Evolutionary conservation across 2,329 filamentous ascomycete species (phyloP), one percentile per base, ranked within the genome.

Genomic region (Colletotrichum sp.): DNA sequence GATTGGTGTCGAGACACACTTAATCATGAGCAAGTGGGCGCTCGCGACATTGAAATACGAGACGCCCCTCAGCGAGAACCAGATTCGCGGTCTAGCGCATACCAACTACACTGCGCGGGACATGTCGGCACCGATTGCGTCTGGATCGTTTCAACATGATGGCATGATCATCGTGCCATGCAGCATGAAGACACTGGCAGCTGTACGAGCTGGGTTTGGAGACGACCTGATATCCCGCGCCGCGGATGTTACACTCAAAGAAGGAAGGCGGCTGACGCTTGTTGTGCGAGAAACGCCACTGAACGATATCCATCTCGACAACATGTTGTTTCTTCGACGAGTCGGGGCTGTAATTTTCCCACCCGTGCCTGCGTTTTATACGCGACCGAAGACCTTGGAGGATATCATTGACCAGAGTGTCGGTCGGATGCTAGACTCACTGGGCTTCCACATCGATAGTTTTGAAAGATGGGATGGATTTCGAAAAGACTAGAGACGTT

Each of bases 121-220:
- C 70, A 81, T 88, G 78, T 82, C 87, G 0, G 88, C 88, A 0
- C 84, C 87, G 0, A 83, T 88, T 4, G 85, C 87, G 2, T 86
- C 83, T 52, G 87, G 88, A 1, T 88, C 86, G 0, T 89, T 87
- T 79, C 82, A 80, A 6, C 26, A 24, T 49, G 84, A 86, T 71
- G 87, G 87, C 13, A 90, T 90, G 88, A 86, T 89, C 16, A 79
- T 89, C 3, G 84, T 87, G 0, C 87, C 85, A 0, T 90, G 88
- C 80, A 86, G 84, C 69, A 87, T 89, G 85, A 89, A 89, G 79
- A 89, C 87, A 1, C 81, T 89, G 6, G 85, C 87, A 1, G 85
- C 82, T 0, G 83, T 89, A 5, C 79, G 83, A 24, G 78, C 81
- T 2, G 88, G 87, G 0, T 86, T 84, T 71, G 85, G 85, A 71